Evolutionary conservation across 345 rosid genomes (phyloP), one percentile per base, ranked within the genome.

Genomic region (Diplotaxis tenuifolia): DNA sequence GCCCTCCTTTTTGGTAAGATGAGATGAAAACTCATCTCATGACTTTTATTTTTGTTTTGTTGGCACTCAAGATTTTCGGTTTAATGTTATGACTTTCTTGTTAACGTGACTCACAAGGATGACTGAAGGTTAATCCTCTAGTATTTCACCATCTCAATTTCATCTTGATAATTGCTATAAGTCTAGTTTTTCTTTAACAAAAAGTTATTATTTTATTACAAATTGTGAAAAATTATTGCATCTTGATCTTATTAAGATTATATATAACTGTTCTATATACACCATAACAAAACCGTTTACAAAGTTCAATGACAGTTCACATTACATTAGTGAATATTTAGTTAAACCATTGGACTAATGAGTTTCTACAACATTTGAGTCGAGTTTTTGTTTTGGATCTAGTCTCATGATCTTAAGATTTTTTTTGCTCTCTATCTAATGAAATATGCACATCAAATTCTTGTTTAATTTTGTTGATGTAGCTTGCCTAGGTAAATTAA

Each of bases 71-170:
- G 31, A 65, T 19, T 57, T 73, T 57, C 28, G 9, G 45, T 45
- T 28, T 65, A 65, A 65, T 56, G 36, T 56, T 65, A 42, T 20
- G 2, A 38, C 47, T 27, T 65, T 27, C 4, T 57, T 28, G 49
- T 6, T 56, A 36, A 65, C 77, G 65, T 65, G 65, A 20, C 65
- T 56, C 59, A 0, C 58, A 73, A 65, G 65, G 42, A 52, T 11
- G 56, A 19, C 23, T 16, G 27, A 12, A 8, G 29, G 6, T 62
- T 38, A 12, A 7, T 55, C 11, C 73, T 53, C 21, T 56, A 23
- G 23, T 22, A 22, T 54, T 12, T 23, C 32, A 2, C 60, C 18
- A 25, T 12, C 7, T 56, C 61, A 56, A 4, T 4, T 50, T 50
- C 55, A 18, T 40, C 10, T 42, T 14, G 50, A 14, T 5, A 42